These are phyloP conservation scores for Hypomontagnella submonticulosa DNA, from an alignment of 495 filamentous ascomycete genomes.

Conservation along the genomic window DNA sequence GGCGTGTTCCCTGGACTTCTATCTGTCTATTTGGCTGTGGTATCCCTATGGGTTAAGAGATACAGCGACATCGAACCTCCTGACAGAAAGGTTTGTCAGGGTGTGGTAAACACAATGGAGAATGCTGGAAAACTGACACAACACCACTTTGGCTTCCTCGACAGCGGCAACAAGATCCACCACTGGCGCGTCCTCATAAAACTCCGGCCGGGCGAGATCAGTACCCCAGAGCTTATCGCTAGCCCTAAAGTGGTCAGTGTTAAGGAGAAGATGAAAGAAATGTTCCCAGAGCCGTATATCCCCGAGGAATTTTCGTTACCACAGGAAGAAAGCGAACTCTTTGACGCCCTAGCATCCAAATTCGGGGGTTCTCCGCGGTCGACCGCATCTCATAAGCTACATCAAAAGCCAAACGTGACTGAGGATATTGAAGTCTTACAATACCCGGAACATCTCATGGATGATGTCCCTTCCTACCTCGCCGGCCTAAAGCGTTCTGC, in stretches of 20 bases:
- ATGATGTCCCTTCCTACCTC: constrained; percentile 14
- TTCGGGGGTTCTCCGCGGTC: constrained; percentile 26
- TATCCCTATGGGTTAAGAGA: constrained; percentile 69
- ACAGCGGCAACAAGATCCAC: constrained; percentile 41
- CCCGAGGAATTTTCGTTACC: constrained; percentile 56
- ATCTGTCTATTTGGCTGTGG: constrained; percentile 77
- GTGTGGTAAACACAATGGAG: constrained; percentile 70
- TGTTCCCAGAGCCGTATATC: constrained; percentile 55
- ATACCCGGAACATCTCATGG: constrained; percentile 38
- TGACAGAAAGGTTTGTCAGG: constrained; percentile 53
- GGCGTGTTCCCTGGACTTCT: constrained; percentile 80
- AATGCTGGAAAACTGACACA: constrained; percentile 68
- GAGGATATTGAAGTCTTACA: constrained; percentile 45
- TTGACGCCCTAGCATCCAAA: constrained; percentile 39
- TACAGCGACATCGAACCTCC: constrained; percentile 58
- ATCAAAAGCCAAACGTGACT: constrained; percentile 24
- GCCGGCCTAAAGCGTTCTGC: constrained; percentile 29
- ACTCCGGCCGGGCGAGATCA: background rate
- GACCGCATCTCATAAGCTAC: constrained; percentile 12
- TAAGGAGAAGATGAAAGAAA: constrained; percentile 56
- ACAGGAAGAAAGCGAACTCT: constrained; percentile 50
- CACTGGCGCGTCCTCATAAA: constrained; percentile 44
- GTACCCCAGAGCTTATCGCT: constrained; percentile 16
- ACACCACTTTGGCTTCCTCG: constrained; percentile 70
- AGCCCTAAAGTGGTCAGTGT: constrained; percentile 46